Conservation (phyloP, 2,329 filamentous ascomycete species). For the Alternaria sp. region DNA sequence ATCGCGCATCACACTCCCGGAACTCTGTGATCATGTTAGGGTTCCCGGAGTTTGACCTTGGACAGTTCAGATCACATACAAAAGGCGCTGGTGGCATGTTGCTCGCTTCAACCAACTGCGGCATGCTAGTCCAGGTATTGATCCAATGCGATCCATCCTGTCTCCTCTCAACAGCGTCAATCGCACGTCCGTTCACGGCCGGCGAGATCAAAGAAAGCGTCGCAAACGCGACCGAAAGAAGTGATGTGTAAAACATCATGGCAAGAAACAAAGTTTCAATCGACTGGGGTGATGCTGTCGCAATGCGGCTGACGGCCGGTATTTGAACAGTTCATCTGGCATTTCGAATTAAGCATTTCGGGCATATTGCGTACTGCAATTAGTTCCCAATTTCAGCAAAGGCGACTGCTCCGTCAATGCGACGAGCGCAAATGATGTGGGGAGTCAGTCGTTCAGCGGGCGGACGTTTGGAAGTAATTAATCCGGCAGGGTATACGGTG, state of each 20-base stretch:
- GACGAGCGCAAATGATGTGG: slow-evolving; percentile 2
- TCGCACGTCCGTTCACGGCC: background rate
- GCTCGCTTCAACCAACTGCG: slow-evolving; percentile 65
- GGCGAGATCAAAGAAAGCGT: background rate
- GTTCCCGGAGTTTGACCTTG: background rate
- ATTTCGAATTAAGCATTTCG: background rate
- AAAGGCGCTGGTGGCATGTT: slow-evolving; percentile 69
- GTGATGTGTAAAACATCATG: background rate
- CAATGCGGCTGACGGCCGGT: background rate
- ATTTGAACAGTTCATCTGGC: background rate
- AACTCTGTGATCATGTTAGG: slow-evolving; percentile 52
- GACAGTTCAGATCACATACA: slow-evolving; percentile 19
- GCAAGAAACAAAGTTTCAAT: background rate
- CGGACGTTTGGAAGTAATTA: slow-evolving; percentile 17
- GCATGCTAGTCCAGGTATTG: slow-evolving; percentile 69
- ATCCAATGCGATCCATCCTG: slow-evolving; percentile 61
- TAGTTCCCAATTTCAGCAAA: slow-evolving; percentile 9
- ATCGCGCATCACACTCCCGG: slow-evolving; percentile 62
- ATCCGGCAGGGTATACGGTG: slow-evolving; percentile 14
- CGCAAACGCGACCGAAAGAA: background rate
- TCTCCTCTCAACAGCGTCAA: slow-evolving; percentile 10
- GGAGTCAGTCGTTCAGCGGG: background rate
- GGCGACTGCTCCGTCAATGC: background rate
- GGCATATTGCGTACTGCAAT: background rate
- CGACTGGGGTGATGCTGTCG: background rate